Evolutionary conservation across 441 rosid species (phyloP).

Genomic region (Breynia disticha): DNA sequence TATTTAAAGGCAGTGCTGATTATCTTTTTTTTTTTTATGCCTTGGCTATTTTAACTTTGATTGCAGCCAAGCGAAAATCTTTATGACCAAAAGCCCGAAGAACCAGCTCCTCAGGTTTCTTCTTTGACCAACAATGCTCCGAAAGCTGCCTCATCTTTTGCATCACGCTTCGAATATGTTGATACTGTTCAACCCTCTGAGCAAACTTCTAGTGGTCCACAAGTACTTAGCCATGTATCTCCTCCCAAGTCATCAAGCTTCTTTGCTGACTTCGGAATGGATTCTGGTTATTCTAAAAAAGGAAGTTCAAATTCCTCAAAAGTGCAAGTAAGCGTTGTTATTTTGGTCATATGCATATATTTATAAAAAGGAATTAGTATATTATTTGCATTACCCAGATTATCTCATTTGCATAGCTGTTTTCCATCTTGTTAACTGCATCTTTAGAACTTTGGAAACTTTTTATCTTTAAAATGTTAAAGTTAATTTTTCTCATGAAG

Average conservation of each 20-base stretch:
- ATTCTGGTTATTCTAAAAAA: slow-evolving; percentile 61
- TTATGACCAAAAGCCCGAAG: slow-evolving; percentile 95
- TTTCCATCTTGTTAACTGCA: too few relatives aligned
- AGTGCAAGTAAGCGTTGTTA: slow-evolving; percentile 41
- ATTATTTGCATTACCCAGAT: not conserved
- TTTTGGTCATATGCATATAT: not conserved
- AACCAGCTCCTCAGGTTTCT: slow-evolving; percentile 48
- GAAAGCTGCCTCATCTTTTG: slow-evolving; percentile 41
- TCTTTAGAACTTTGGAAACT: too few relatives aligned
- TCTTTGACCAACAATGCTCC: slow-evolving; percentile 32
- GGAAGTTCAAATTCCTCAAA: slow-evolving; percentile 52
- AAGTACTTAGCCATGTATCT: slow-evolving; percentile 74
- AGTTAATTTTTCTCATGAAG: too few relatives aligned
- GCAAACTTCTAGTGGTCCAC: slow-evolving; percentile 41
- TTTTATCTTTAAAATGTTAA: too few relatives aligned
- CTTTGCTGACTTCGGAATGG: slow-evolving; percentile 92
- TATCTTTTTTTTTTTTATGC: too few relatives aligned
- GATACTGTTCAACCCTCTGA: slow-evolving; percentile 58
- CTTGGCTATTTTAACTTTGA: not conserved
- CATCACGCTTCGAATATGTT: slow-evolving; percentile 85
- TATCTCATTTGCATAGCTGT: too few relatives aligned
- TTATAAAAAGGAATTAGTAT: not conserved
- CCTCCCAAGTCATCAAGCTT: slow-evolving; percentile 88
- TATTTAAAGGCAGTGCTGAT: too few relatives aligned
- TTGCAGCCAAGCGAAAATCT: slow-evolving; percentile 78